Percentiles rank a stretch among this genome's conserved stretches.
Conservation (phyloP, 1,139 yeast species). For the Hansenula lynferdii region DNA sequence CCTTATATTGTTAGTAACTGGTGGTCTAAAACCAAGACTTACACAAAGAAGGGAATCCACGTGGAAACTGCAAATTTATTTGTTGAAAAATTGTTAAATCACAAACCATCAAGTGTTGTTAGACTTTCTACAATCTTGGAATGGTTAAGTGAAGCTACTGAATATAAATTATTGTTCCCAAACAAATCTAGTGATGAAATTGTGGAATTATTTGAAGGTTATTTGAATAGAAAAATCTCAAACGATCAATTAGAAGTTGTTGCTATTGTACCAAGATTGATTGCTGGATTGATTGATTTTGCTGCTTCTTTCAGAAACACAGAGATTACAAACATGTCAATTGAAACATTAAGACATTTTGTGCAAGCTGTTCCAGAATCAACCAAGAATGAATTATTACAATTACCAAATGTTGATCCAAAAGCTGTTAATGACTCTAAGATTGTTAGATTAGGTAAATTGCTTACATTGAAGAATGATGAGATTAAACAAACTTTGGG, state of each 20-base stretch:
- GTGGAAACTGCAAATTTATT: slow-evolving; percentile 76
- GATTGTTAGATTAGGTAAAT: slow-evolving; percentile 60
- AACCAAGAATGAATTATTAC: slow-evolving; percentile 65
- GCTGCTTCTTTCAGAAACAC: slow-evolving; percentile 74
- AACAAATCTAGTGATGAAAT: slow-evolving; percentile 43
- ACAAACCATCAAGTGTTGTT: slow-evolving; percentile 71
- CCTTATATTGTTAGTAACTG: slow-evolving; percentile 80
- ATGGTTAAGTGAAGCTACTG: slow-evolving; percentile 61
- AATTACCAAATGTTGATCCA: slow-evolving; percentile 68
- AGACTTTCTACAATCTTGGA: slow-evolving; percentile 54
- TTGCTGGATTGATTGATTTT: slow-evolving; percentile 75
- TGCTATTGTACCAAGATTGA: slow-evolving; percentile 57
- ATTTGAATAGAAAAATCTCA: slow-evolving; percentile 48
- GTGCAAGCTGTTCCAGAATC: slow-evolving; percentile 70
- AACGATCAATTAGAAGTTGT: slow-evolving; percentile 47
- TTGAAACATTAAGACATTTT: slow-evolving; percentile 67
- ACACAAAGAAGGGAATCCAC: slow-evolving; percentile 81
- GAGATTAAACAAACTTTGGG: slow-evolving; percentile 57
- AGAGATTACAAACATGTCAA: slow-evolving; percentile 56
- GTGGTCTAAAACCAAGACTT: slow-evolving; percentile 84
- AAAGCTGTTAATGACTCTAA: slow-evolving; percentile 36
- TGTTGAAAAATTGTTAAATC: slow-evolving; percentile 58
- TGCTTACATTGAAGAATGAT: slow-evolving; percentile 51
- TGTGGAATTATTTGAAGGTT: slow-evolving; percentile 46
- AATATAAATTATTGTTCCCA: slow-evolving; percentile 45